Evolutionary conservation across 805 yeast genomes (phyloP).

Genomic region (Brettanomyces custersianus): DNA sequence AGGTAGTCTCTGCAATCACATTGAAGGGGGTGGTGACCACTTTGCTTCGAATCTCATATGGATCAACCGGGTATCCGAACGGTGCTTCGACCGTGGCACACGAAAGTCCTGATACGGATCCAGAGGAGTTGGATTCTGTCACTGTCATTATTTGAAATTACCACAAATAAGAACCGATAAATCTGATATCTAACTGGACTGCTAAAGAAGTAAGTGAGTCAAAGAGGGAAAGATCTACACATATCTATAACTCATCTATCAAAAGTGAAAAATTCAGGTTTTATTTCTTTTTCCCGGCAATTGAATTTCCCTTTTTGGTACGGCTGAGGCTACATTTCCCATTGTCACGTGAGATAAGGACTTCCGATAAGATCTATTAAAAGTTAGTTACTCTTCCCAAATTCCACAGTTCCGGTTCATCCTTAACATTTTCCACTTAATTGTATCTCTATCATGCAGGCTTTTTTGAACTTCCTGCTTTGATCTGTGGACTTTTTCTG

Average conservation of each 20-base stretch:
- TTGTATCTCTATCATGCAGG: neutral
- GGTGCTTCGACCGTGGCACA: slow-evolving; percentile 39
- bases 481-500: too few species aligned
- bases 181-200: neutral
- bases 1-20: slow-evolving; percentile 45
- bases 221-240: too few species aligned
- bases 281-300: neutral
- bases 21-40: slow-evolving; percentile 47
- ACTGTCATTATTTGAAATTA: slow-evolving; percentile 9
- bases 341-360: neutral
- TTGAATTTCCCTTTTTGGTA: neutral
- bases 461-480: neutral
- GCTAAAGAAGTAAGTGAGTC: slow-evolving; percentile 4
- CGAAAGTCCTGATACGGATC: slow-evolving; percentile 16
- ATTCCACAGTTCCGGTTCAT: neutral
- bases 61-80: slow-evolving; percentile 55
- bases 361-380: too few species aligned
- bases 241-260: too few species aligned
- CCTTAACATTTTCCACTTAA: slow-evolving; percentile 1
- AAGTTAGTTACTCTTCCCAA: too few species aligned
- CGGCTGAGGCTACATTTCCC: neutral
- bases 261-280: neutral
- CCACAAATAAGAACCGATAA: neutral
- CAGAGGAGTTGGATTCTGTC: slow-evolving; percentile 8
- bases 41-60: slow-evolving; percentile 37